Evolutionary conservation across 75 land plant genomes (phyloP), one percentile per base, ranked within the genome.

Genomic region (Picea glauca): DNA sequence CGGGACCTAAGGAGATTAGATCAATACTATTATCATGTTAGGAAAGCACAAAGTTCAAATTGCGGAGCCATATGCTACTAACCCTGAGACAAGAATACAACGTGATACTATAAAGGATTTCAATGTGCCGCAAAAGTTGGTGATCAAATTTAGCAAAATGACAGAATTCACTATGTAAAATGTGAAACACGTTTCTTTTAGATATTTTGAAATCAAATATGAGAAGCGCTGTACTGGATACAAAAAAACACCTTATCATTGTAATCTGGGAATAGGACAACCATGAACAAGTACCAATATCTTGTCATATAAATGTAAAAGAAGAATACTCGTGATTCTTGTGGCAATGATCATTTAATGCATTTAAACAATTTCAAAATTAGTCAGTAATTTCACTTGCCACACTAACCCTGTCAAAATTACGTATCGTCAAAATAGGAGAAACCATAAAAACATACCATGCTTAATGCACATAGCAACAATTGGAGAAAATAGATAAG

Each of bases 1-100:
- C 70, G 78, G 76, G 30, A 92, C 87, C 99, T 96, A 83, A 61
- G 32, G 78, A 58, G 18, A 43, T 38, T 61, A 12, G 15, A 68
- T 31, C 59, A 76, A 31, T n/a, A 7, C 17, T 31, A 3, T 33
- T 33, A 32, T 76, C 33, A 61, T 8, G 20, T 13, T 15, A 57
- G 31, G 1, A 12, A 65, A 56, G 13, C 23, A 30, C 20, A 60
- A 62, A 18, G 62, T 33, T 65, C 15, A 76, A 76, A 60, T 20
- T 76, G 32, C 15, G 30, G 62, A 76, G 21, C 38, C 6, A 21
- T 2, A 12, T 12, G 3, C 6, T 7, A 62, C 60, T 14, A 21
- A 58, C 21, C 23, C 11, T 18, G 5, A 31, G n/a, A 31, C 33
- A 60, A 17, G 18, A 15, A 56, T 76, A 56, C 13, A 76, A 58